A percentile compares a stretch with the other conserved stretches of the same genome.
These are phyloP conservation scores for Citrus australasica DNA, from an alignment of 345 rosid genomes.

Conservation along the genomic window DNA sequence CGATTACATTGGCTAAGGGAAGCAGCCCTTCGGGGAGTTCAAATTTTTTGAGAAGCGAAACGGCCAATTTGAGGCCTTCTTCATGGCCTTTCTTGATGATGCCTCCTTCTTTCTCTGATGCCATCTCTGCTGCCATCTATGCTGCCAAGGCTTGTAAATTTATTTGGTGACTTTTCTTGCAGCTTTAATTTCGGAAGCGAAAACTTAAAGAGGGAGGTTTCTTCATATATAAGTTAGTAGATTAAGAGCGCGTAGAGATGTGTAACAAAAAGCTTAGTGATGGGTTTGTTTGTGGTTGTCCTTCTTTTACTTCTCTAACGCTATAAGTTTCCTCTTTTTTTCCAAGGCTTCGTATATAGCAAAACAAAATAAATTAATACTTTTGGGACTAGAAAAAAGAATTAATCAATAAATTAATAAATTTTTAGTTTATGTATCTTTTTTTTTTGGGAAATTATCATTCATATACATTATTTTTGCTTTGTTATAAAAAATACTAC, in stretches of 20 bases:
- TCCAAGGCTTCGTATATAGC: too few relatives aligned
- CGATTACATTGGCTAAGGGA: slow-evolving; percentile 36
- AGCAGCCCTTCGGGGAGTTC: slow-evolving; percentile 45
- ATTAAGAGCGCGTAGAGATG: neutral
- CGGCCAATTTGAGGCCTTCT: slow-evolving; percentile 25
- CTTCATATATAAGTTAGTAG: neutral
- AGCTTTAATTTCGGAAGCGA: neutral
- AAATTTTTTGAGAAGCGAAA: slow-evolving; percentile 24
- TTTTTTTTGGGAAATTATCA: too few relatives aligned
- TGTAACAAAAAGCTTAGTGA: too few relatives aligned
- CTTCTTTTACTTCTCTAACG: neutral
- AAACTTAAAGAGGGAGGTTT: neutral
- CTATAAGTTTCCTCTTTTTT: too few relatives aligned
- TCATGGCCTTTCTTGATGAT: slow-evolving; percentile 28
- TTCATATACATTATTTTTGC: too few relatives aligned
- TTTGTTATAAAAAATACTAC: too few relatives aligned
- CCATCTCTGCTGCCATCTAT: slow-evolving; percentile 11
- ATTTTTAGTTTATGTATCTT: too few relatives aligned
- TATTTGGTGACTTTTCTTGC: neutral
- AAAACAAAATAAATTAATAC: too few relatives aligned
- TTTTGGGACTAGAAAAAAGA: too few relatives aligned
- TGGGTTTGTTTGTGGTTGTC: neutral
- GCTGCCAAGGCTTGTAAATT: neutral
- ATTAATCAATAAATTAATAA: too few relatives aligned
- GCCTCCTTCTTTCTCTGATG: slow-evolving; percentile 33